Evolutionary conservation across 2,329 filamentous ascomycete species (phyloP), one percentile per base, ranked within the genome.

Genomic region (Berkeleyomyces basicola): DNA sequence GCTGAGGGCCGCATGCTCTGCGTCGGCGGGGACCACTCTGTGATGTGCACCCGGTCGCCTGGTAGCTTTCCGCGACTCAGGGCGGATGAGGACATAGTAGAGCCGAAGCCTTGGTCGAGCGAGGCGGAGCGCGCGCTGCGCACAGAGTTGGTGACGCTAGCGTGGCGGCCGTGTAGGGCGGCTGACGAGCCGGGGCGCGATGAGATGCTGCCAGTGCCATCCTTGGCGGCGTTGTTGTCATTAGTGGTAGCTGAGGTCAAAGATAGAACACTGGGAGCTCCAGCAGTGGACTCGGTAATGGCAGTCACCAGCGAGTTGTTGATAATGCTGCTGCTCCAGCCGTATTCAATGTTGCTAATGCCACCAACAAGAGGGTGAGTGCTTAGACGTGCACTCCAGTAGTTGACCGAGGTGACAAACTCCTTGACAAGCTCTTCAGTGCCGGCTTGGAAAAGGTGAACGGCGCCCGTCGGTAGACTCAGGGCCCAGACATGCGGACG

Each of bases 361-460:
- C 91, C 92, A 63, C 93, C 93, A 42, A 92, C 82, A 40, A 99
- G 77, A 2, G 93, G 93, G 70, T 97, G 90, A 66, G 95, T 96
- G 70, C 90, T 96, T 40, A 97, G 79, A 60, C 93, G 83, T 2
- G 93, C 92, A 70, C 90, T 93, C 93, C 93, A 99, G 74, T 97
- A 99, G 74, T 99, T 99, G 69, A 89, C 90, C 1, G 91, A 95
- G 16, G 83, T 86, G 61, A 97, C 91, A 69, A 96, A 99, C 71
- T 99, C 93, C 68, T 87, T 87, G 68, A 91, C 88, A 69, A 97
- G 96, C 68, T 99, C 93, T 0, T 89, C 84, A 0, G 93, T 99
- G 63, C 93, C 93, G 58, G 93, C 93, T 70, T 97, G 91, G 79
- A 99, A 99, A n/a, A 99, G 80, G 71, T 99, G 93, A 0, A 99